Base-by-base conservation (phyloP, 192 early-diverging fungal genomes). In the Linnemannia hyalina region DNA sequence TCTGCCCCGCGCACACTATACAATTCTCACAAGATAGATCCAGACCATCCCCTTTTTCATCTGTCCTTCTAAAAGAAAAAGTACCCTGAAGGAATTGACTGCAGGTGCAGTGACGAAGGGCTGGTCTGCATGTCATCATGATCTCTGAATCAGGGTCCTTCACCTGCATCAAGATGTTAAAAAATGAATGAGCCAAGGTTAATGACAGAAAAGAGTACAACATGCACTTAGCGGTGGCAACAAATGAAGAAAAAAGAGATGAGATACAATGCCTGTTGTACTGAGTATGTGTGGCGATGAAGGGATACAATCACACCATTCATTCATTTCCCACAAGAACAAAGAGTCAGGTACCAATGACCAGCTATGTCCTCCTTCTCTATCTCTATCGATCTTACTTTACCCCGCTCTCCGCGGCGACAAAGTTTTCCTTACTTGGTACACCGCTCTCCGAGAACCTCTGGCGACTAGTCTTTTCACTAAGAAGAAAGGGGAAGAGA, bases 41-140 rank as follows among this genome's bases (percentile, higher is more conserved):
- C 16, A 52, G 49, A 3, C 44, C 42, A 23, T 4, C 10, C 26
- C 26, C 22, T 6, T 18, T 73, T 16, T 73, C 26, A 29, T 49
- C n/a, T 73, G 16, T 16, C 7, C 26, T 46, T 41, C 38, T 60
- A 60, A 10, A 32, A n/a, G 49, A 32, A 47, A 40, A 44, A 20
- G 23, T 80, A 85, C 83, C 83, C 46, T 85, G 83, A 35, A 85
- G 18, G 36, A 85, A 85, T 57, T 46, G 57, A 13, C 80, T 70
- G 44, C 83, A 85, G 42, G 74, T 41, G 49, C 83, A 85, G 57
- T 80, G 36, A 35, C 78, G 78, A 35, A 73, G 78, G 1, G 54
- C 18, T n/a, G 78, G 83, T 71, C 78, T 70, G 65, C 83, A 85
- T 8, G 60, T 76, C 29, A 75, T 38, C 29, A 41, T 38, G 41